These are phyloP conservation scores for Lasiodiplodia citricola DNA, from an alignment of 2,329 filamentous ascomycete species.

Conservation along the genomic window DNA sequence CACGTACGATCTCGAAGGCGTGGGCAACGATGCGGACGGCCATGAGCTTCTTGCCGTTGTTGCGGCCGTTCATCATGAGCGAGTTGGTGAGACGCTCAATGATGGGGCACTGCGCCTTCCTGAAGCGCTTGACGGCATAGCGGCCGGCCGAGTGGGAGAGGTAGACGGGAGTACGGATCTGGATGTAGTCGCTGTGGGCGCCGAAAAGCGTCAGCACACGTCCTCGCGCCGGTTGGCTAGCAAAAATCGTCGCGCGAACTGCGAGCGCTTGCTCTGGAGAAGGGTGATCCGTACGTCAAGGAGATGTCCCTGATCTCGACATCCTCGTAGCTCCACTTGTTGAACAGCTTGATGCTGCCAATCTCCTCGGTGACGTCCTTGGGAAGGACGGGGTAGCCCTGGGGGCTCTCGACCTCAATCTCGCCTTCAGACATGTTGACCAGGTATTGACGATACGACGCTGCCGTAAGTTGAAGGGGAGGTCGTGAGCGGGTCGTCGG, in stretches of 20 bases:
- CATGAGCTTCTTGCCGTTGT: constrained; percentile 99
- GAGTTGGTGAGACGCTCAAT: constrained; percentile 99
- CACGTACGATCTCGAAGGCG: constrained; percentile 97
- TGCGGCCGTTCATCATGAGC: constrained; percentile 99
- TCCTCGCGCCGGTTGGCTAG: not conserved
- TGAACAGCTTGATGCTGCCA: constrained; percentile 95
- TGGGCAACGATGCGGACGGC: constrained; percentile 99
- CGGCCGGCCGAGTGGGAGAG: constrained; percentile 98
- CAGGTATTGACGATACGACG: constrained; percentile 13
- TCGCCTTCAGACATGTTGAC: constrained; percentile 94
- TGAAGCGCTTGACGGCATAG: constrained; percentile 99
- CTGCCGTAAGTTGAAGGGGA: constrained; percentile 17
- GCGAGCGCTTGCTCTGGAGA: constrained; percentile 1
- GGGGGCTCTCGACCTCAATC: constrained; percentile 84
- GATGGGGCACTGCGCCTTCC: constrained; percentile 99
- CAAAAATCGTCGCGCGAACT: not conserved
- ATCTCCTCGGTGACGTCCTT: constrained; percentile 91
- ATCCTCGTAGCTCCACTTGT: constrained; percentile 98
- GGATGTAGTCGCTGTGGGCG: constrained; percentile 89
- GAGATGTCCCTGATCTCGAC: constrained; percentile 99
- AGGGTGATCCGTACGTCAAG: constrained; percentile 78
- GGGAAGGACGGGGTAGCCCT: constrained; percentile 80
- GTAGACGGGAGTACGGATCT: constrained; percentile 99
- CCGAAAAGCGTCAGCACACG: constrained; percentile 40
- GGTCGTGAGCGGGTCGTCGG: constrained; percentile 26